Conservation (phyloP, 176 grass and related monocot species). For the Chloris gayana region DNA sequence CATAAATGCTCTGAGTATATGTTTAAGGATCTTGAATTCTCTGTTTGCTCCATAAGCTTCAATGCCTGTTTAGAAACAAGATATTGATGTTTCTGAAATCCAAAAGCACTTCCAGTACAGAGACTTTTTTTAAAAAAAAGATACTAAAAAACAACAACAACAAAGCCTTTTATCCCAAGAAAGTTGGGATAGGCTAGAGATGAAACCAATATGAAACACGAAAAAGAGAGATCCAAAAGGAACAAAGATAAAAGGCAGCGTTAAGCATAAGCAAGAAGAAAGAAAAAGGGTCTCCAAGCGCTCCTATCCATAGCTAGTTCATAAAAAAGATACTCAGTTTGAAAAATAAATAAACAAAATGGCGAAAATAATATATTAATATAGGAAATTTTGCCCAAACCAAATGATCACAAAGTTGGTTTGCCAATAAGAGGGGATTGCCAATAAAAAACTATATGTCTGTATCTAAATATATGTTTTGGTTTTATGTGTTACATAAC, state of each 20-base stretch:
- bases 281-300: no score
- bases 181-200: no score
- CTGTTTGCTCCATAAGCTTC: conserved; percentile 58
- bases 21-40: conserved; percentile 83
- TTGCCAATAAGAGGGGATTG: neutral
- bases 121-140: neutral
- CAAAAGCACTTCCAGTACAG: neutral
- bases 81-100: neutral
- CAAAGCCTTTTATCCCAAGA: no score
- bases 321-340: neutral
- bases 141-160: no score
- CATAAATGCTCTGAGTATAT: conserved; percentile 92
- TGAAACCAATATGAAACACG: no score
- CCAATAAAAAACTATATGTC: neutral
- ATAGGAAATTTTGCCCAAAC: neutral
- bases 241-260: no score
- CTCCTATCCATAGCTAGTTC: no score
- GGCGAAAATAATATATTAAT: neutral
- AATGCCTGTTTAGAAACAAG: conserved; percentile 56
- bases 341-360: conserved; percentile 13
- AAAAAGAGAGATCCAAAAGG: no score
- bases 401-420: neutral
- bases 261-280: no score
- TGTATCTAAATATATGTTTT: neutral
- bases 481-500: neutral